Evolutionary conservation across 1,139 yeast species (phyloP), one percentile per base, ranked within the genome.

Genomic region (Saccharomycopsis crataegensis): DNA sequence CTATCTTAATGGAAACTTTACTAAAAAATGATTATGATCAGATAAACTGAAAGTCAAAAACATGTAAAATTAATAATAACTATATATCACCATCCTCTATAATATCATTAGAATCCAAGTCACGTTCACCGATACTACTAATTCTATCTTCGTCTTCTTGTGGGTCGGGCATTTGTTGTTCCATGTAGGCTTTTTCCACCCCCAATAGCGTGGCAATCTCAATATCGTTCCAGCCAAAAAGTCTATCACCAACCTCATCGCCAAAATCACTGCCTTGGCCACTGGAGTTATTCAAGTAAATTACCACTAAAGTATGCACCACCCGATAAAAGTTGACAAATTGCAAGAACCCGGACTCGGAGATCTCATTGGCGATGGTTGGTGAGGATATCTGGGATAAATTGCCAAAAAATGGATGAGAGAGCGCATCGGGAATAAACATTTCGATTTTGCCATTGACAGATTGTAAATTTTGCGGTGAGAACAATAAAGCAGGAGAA

Each of bases 201-300:
- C 90, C 91, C 33, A 85, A 65, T 54, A 86, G 70, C 0, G 87
- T 82, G 6, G 86, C 80, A 38, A 84, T 79, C 52, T 84, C 88
- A 7, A 64, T 58, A 44, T 76, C 80, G 14, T 76, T 70, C 86
- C 87, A 82, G 31, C 72, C 68, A 57, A 81, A 70, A 32, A 72
- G 64, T 7, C 64, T 62, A 3, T 59, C 50, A n/a, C n/a, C n/a
- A n/a, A n/a, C n/a, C 3, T 37, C 53, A 6, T 53, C 58, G 2
- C 61, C 63, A 8, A 45, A 46, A 4, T 62, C 62, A 7, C 46
- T 47, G 12, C 61, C 59, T 11, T 11, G 16, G 8, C n/a, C 6
- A 7, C n/a, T 28, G n/a, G 36, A 14, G 34, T 54, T 54, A 32
- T 54, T 42, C 12, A 42, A 49, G 50, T 70, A 70, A 3, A 72